Base-by-base conservation (phyloP, 371 early-diverging fungal genomes). In the Mucor irregularis region DNA sequence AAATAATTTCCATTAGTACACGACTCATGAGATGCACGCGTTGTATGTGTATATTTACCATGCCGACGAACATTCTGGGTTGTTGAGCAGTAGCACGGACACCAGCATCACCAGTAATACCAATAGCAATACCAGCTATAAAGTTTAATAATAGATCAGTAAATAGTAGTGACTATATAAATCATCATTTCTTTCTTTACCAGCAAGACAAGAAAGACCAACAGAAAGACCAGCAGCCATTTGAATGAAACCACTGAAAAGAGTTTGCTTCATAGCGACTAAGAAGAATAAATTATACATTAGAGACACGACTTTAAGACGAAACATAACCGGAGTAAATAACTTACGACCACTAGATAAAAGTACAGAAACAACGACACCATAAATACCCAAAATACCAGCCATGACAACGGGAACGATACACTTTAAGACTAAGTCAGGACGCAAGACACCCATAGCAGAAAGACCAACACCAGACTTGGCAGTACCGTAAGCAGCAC, bases 381-480 rank as follows among this genome's bases (percentile, higher is more conserved):
- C 99, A 80, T 98, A 98, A 61, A 98, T 92, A 61, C 90, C 96
- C 74, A 98, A 87, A 71, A 98, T 97, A 89, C 98, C 98, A 68
- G 96, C 95, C 98, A 98, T 97, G 72, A 98, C 92, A 42, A 97
- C 93, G 14, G 98, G 98, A 48, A 97, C 86, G 31, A 93, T 82
- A 44, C 82, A 82, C 81, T 92, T 96, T 88, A 97, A 88, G 58
- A 97, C 89, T 49, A 96, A 82, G 55, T 94, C 91, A 55, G 99
- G 99, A 38, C 92, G 86, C 78, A 97, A 89, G 31, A 94, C 92
- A 74, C 98, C 97, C 76, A 94, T 93, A 58, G 92, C 93, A 19
- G 94, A 83, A 68, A 99, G 94, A 60, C 97, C 97, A 42, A 97
- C 87, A 39, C 98, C 99, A 42, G 98, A 89, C 76, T 97, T 98